Evolutionary conservation across 1,284 basidiomycete species (phyloP), one percentile per base, ranked within the genome.

Genomic region (Naganishia sp.): DNA sequence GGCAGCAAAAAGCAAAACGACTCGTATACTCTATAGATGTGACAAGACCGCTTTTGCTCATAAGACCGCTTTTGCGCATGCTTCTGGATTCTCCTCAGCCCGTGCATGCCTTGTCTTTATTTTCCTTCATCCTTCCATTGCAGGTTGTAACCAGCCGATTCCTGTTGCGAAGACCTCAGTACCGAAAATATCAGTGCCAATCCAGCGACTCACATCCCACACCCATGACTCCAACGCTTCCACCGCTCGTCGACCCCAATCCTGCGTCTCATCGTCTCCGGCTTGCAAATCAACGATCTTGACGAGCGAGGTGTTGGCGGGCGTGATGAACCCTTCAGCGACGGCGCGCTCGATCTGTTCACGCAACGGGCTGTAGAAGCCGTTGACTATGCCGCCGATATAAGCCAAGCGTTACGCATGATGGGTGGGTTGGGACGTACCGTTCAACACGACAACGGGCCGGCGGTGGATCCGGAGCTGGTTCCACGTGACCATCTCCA

Each of bases 401-500:
- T 46, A 11, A 45, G 46, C 42, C 4, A 18, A 25, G 35, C 41
- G 15, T 45, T 32, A 45, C n/a, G 42, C 2, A 11, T 31, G 13
- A 41, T 18, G 31, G 21, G n/a, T 21, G 56, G 35, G 23, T 3
- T 25, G 50, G 11, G 31, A 68, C 76, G 66, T 53, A 77, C 78
- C 73, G 75, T 96, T 94, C 52, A 94, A 73, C 51, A 95, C 80
- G 39, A 95, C 80, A 63, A 94, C 87, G 17, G 93, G 90, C 86
- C 73, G 54, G 10, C 84, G 82, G 76, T 95, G 93, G 67, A 96
- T 92, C 23, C 90, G 90, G 18, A 96, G 80, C 76, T 80, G 79
- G 68, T 79, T 79, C 94, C 94, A 97, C 2, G 93, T 94, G 46
- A 88, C 85, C 70, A 91, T 93, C 79, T 96, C 94, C 56, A 96